These are phyloP conservation scores for Russula foetens DNA, from an alignment of 768 basidiomycete species.

Conservation along the genomic window DNA sequence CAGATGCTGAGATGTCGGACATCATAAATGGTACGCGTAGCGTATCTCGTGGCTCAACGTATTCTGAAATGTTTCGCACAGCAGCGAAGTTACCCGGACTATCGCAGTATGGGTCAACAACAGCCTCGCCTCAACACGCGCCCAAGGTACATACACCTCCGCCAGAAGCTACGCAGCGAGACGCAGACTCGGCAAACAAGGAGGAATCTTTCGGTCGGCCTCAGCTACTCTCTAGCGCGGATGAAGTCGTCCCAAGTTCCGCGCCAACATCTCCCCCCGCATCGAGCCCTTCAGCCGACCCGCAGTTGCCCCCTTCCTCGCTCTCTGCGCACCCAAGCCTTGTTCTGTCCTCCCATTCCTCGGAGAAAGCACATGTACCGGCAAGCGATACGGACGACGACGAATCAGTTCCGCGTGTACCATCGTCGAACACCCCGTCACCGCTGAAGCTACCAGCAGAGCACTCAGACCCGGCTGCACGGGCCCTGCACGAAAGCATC, in stretches of 20 bases:
- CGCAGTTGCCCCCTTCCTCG: neutral
- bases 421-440: conserved; percentile 19
- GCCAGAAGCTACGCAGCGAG: neutral
- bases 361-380: conserved; percentile 10
- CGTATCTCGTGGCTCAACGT: neutral
- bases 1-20: conserved; percentile 23
- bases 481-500: conserved; percentile 60
- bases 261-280: neutral
- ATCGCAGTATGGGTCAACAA: neutral
- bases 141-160: neutral
- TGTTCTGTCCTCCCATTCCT: neutral
- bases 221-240: neutral
- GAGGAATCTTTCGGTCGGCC: neutral
- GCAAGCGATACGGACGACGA: conserved; percentile 24
- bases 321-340: conserved; percentile 6
- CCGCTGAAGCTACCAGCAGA: conserved; percentile 31
- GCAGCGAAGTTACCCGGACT: neutral
- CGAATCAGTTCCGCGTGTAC: conserved; percentile 16
- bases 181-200: neutral
- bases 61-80: neutral
- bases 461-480: conserved; percentile 36
- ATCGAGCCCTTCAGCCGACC: neutral
- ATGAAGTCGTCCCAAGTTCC: conserved; percentile 14
- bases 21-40: neutral
- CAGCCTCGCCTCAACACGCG: neutral